These are phyloP conservation scores for Neurospora sp. DNA, from an alignment of 2,329 filamentous ascomycete species.

Conservation along the genomic window DNA sequence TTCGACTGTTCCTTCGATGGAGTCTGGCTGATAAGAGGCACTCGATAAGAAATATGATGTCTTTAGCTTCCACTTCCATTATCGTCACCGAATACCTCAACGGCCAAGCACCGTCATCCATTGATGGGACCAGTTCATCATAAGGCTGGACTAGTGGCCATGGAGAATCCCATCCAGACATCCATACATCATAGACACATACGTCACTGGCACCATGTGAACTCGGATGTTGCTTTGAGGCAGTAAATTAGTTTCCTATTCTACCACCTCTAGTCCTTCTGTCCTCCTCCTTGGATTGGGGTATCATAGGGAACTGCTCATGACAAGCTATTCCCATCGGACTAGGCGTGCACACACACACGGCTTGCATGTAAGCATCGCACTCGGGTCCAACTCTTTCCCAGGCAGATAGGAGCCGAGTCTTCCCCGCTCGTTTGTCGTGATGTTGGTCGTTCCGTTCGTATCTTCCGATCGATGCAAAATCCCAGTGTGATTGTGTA, in stretches of 20 bases:
- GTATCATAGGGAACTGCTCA: not conserved
- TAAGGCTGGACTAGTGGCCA: not conserved
- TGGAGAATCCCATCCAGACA: not conserved
- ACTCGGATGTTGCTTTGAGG: not conserved
- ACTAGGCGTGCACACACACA: not conserved
- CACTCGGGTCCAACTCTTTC: not conserved
- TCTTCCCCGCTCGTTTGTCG: not conserved
- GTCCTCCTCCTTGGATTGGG: not conserved
- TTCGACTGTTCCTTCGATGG: too few species aligned
- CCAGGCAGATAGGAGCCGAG: not conserved
- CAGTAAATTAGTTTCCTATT: not conserved
- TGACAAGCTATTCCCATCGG: not conserved
- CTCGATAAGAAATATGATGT: too few species aligned
- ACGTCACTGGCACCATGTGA: not conserved
- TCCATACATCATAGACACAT: not conserved
- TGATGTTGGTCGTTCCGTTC: not conserved
- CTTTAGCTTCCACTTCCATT: not conserved
- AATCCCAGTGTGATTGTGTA: conserved; percentile 18
- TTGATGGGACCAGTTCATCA: not conserved
- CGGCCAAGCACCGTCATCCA: not conserved
- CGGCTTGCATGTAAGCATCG: not conserved
- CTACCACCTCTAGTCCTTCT: not conserved
- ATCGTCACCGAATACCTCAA: not conserved
- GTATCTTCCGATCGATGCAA: not conserved
- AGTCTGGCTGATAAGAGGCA: too few species aligned